Percentiles rank a stretch among this genome's conserved stretches.
Conservation (phyloP, 1,284 basidiomycete genomes). For the Ceratobasidium theobromae region DNA sequence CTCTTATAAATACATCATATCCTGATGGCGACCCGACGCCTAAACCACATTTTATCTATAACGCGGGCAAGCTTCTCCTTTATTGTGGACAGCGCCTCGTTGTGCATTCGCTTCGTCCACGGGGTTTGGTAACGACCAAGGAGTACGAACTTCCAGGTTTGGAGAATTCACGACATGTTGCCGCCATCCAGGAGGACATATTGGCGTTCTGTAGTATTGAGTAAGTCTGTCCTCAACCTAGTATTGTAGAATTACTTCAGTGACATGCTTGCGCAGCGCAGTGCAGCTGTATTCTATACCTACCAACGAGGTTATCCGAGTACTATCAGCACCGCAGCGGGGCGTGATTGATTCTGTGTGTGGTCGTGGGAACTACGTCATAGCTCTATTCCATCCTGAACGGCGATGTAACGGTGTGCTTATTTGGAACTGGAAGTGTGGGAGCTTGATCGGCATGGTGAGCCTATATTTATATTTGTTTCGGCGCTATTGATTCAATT, state of each 20-base stretch:
- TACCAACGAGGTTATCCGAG: not conserved
- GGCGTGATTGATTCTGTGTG: not conserved
- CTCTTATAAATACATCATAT: not conserved
- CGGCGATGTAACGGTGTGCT: not conserved
- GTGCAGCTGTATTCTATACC: not conserved
- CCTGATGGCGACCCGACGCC: not conserved
- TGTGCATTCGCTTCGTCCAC: not conserved
- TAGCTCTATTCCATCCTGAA: not conserved
- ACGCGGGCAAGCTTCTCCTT: not conserved
- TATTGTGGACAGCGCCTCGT: not conserved
- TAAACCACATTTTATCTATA: not conserved
- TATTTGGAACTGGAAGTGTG: slow-evolving; percentile 17
- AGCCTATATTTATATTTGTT: not conserved
- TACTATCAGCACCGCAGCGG: not conserved
- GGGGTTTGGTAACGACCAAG: not conserved
- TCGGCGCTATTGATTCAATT: not conserved
- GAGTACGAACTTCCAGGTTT: slow-evolving; percentile 1
- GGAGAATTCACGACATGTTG: not conserved
- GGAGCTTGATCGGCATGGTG: slow-evolving; percentile 1
- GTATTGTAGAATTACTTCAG: not conserved
- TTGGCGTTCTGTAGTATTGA: not conserved
- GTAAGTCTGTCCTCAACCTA: not conserved
- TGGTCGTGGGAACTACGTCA: not conserved
- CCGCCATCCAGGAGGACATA: not conserved
- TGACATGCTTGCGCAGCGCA: not conserved